Percentiles rank a stretch among this genome's conserved stretches.
Evolutionary conservation across 2,329 filamentous ascomycete genomes (phyloP).

Genomic region (Arthrobotrys sphaeroides): DNA sequence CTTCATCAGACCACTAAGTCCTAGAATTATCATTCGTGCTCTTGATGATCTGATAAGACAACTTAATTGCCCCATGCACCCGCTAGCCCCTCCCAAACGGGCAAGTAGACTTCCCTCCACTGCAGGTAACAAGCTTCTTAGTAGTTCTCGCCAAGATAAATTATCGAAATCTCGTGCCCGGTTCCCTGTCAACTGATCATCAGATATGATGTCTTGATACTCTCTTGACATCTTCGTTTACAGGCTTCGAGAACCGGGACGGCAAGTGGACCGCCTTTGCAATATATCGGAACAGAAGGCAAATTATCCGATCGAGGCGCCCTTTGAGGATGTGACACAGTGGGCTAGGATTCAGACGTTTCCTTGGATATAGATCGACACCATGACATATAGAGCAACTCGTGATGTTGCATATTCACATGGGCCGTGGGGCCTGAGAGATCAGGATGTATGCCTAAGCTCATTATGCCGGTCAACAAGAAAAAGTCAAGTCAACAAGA

Average conservation of each 20-base stretch:
- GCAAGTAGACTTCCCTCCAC: not conserved
- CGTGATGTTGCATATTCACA: not conserved
- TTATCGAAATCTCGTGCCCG: not conserved
- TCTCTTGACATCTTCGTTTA: not conserved
- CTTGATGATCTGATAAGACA: slow-evolving; percentile 17
- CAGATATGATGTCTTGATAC: slow-evolving; percentile 11
- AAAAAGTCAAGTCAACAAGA: not conserved
- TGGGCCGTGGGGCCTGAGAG: not conserved
- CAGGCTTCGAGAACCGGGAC: slow-evolving; percentile 1
- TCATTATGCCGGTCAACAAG: not conserved
- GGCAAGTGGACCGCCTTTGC: slow-evolving; percentile 21
- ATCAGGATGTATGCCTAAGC: not conserved
- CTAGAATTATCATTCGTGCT: not conserved
- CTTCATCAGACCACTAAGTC: not conserved
- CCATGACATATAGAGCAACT: slow-evolving; percentile 43
- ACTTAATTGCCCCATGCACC: not conserved
- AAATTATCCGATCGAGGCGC: slow-evolving; percentile 12
- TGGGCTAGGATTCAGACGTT: not conserved
- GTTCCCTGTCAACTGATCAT: slow-evolving; percentile 6
- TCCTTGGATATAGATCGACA: slow-evolving; percentile 30
- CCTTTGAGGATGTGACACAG: not conserved
- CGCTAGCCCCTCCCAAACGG: not conserved
- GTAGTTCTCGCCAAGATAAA: slow-evolving; percentile 7
- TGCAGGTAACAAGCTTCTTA: not conserved
- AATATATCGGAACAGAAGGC: not conserved